Evolutionary conservation across 257 asterid genomes (phyloP), one percentile per base, ranked within the genome.

Genomic region (Solanum pinnatisectum): DNA sequence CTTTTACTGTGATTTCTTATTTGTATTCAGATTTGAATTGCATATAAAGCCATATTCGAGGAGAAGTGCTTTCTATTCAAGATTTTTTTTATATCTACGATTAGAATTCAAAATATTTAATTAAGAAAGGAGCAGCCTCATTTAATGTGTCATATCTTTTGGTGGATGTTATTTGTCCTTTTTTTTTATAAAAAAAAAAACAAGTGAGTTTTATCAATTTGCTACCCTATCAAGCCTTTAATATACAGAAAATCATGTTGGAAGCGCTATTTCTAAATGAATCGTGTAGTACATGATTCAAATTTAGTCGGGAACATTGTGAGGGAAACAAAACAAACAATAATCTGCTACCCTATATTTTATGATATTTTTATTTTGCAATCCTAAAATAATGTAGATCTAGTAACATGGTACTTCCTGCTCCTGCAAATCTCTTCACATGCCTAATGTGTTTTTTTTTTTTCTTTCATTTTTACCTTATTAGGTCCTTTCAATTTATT

Each of bases 21-120:
- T n/a, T 4, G n/a, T n/a, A n/a, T 63, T 23, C 0, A 63, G 0
- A n/a, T 63, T 63, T 10, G 1, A 1, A 1, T n/a, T 1, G 1
- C 3, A 3, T 60, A 9, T 60, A 10, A 9, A 23, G 0, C 0
- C 1, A 63, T 0, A 63, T 23, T 60, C 0, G 5, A 23, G 3
- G 2, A 3, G 3, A 22, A 60, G 14, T 23, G 6, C 2, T 63
- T 10, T 23, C 1, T 63, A 63, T 23, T 10, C 13, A 63, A 4
- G 6, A 9, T 23, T 63, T 63, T 23, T 22, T 63, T 4, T 10
- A 63, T 63, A 63, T 10, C 0, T 4, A n/a, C 3, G 1, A 10
- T 3, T 63, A 4, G 3, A 63, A 63, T 11, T 4, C 8, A 63
- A 63, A 2, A n/a, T 0, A 1, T 63, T n/a, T 63, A 1, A 63